These are phyloP conservation scores for Entrophospora sp. DNA, from an alignment of 192 early-diverging fungal species.

Conservation along the genomic window DNA sequence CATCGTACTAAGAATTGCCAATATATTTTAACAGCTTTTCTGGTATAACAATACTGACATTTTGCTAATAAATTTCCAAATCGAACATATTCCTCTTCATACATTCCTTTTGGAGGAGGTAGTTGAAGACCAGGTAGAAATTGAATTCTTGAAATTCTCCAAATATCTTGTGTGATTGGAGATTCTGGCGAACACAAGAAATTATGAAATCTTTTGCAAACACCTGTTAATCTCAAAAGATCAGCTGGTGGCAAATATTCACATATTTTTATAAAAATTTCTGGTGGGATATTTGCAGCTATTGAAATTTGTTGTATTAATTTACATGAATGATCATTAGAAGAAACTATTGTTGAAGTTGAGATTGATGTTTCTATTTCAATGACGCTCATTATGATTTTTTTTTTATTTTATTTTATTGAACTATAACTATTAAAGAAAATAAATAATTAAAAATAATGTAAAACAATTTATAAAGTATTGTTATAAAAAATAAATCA, in stretches of 20 bases:
- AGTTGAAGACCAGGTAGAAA: background rate
- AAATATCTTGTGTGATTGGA: slow-evolving; percentile 10
- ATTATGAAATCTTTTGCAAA: slow-evolving; percentile 7
- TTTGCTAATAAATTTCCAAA: background rate
- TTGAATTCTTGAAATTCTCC: background rate
- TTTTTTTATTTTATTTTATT: too few species aligned
- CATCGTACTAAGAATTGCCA: slow-evolving; percentile 10
- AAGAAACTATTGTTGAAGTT: too few species aligned
- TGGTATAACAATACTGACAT: slow-evolving; percentile 8
- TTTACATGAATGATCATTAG: too few species aligned
- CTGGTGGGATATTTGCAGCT: slow-evolving; percentile 11
- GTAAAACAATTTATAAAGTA: too few species aligned
- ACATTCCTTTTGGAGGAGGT: slow-evolving; percentile 17
- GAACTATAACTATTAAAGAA: too few species aligned
- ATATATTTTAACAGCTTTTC: slow-evolving; percentile 5
- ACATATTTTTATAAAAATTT: slow-evolving; percentile 20
- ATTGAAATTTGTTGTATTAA: background rate
- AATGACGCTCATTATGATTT: too few species aligned
- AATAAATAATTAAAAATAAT: too few species aligned
- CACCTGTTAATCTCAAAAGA: slow-evolving; percentile 1
- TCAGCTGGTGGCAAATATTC: slow-evolving; percentile 15
- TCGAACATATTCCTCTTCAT: slow-evolving; percentile 5
- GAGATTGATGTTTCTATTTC: too few species aligned
- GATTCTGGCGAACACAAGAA: slow-evolving; percentile 9
- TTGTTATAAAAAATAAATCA: too few species aligned